These are phyloP conservation scores for Logfia minima DNA, from an alignment of 129 eudicot genomes.

Conservation along the genomic window DNA sequence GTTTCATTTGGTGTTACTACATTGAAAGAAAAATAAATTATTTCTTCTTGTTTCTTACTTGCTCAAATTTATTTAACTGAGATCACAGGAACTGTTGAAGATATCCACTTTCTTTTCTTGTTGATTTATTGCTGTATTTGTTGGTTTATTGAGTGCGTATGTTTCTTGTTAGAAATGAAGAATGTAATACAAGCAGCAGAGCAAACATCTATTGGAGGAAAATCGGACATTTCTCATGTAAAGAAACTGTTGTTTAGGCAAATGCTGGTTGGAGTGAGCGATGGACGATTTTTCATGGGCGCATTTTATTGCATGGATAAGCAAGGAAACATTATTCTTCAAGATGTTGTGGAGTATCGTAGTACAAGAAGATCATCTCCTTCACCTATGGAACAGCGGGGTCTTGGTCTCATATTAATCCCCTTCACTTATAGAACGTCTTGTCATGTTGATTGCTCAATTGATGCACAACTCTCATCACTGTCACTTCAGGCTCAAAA, in stretches of 20 bases:
- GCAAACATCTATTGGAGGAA: conserved; percentile 24
- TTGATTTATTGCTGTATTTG: background rate
- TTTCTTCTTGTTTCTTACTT: background rate
- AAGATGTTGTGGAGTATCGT: conserved; percentile 85
- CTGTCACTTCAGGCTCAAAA: conserved; percentile 51
- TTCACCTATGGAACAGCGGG: conserved; percentile 82
- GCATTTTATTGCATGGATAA: conserved; percentile 80
- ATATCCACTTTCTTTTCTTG: background rate
- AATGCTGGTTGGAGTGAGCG: conserved; percentile 76
- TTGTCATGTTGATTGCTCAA: conserved; percentile 83
- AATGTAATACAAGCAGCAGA: conserved; percentile 18
- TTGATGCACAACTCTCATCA: conserved; percentile 67
- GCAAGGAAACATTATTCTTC: conserved; percentile 88
- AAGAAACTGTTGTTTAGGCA: conserved; percentile 58
- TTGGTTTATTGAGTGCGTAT: background rate
- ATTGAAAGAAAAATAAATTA: background rate
- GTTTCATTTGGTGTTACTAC: background rate
- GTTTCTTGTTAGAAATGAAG: conserved; percentile 37
- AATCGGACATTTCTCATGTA: conserved; percentile 39
- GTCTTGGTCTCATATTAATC: conserved; percentile 82
- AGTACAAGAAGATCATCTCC: conserved; percentile 68
- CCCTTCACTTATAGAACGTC: conserved; percentile 73
- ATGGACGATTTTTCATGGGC: conserved; percentile 83
- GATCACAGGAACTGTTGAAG: background rate
- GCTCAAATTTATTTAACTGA: background rate